Base-by-base conservation (phyloP, 1,284 basidiomycete genomes). In the Pterula multifida region DNA sequence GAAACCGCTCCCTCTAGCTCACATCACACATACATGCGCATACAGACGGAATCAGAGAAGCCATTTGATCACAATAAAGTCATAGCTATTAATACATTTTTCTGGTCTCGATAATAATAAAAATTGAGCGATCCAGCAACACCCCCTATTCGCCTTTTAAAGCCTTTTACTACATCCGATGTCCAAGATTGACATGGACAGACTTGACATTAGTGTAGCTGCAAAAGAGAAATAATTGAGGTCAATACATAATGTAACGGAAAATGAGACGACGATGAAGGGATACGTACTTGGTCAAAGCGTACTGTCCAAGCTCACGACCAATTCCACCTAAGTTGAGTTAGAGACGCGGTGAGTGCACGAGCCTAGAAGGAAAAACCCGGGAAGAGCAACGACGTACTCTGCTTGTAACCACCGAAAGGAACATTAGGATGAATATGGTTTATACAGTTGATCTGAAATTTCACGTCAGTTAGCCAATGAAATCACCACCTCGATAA, bases 351-450 rank as follows among this genome's bases (percentile, higher is more conserved):
- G n/a, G n/a, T n/a, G n/a, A 6, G 15, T 6, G 28, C 28, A 6
- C 28, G 15, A 32, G 28, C 9, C 39, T 42, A 9, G 39, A 19
- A 42, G 39, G 17, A 22, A 19, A 17, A 22, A 9, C n/a, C 11
- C 9, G 32, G 32, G n/a, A 35, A 22, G 9, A 42, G 19, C n/a
- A 42, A 42, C 4, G 19, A 42, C 39, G 39, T 17, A 42, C 75
- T 79, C 61, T 85, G 79, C 76, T 94, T 95, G 78, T 76, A 94
- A 26, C 91, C 92, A 54, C 92, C 90, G 65, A 94, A 94, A 1
- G 90, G 86, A 35, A 88, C 70, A 50, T 75, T 71, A 3, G 78
- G 63, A 60, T 84, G 66, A 17, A 87, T 64, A 60, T 73, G 68
- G 67, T 88, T 89, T 58, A 75, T 73, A 55, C 79, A 86, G 72